These are phyloP conservation scores for Penicillium coprophilum DNA, from an alignment of 495 filamentous ascomycete species.

Conservation along the genomic window DNA sequence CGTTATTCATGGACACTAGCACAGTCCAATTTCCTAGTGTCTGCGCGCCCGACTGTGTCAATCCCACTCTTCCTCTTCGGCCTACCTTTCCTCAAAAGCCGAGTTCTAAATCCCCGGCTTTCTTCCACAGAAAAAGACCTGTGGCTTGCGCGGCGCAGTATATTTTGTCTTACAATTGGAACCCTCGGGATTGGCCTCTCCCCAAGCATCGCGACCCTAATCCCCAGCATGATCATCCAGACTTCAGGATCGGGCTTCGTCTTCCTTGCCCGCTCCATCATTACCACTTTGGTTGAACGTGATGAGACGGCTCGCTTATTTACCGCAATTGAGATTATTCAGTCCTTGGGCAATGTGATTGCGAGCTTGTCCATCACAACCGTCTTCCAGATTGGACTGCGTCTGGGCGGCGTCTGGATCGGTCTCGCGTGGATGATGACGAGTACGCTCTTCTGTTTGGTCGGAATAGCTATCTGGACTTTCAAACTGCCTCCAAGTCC, in stretches of 20 bases:
- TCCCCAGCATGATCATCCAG: constrained; percentile 48
- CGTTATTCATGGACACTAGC: constrained; percentile 57
- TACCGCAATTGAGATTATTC: constrained; percentile 56
- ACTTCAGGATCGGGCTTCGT: constrained; percentile 50
- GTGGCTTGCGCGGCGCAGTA: constrained; percentile 48
- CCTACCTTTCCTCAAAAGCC: constrained; percentile 41
- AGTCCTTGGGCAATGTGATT: constrained; percentile 54
- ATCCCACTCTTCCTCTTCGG: constrained; percentile 52
- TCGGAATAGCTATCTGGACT: constrained; percentile 39
- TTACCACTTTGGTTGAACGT: constrained; percentile 52
- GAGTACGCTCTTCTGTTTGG: constrained; percentile 40
- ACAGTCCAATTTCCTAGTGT: constrained; percentile 54
- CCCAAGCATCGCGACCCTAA: constrained; percentile 35
- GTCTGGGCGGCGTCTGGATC: constrained; percentile 50
- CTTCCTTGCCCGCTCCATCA: constrained; percentile 48
- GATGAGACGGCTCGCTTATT: constrained; percentile 57
- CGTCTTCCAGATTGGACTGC: constrained; percentile 53
- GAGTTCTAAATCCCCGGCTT: constrained; percentile 15
- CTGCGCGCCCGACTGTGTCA: constrained; percentile 49
- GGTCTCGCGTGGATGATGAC: constrained; percentile 57
- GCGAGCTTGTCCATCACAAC: constrained; percentile 54
- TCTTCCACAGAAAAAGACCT: constrained; percentile 51
- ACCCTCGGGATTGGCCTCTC: constrained; percentile 51
- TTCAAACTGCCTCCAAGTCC: constrained; percentile 35
- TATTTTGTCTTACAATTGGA: constrained; percentile 43